Percentiles rank a stretch among this genome's conserved stretches.
These are phyloP conservation scores for Boletus semigastroideus DNA, from an alignment of 1,284 basidiomycete genomes.

Conservation along the genomic window DNA sequence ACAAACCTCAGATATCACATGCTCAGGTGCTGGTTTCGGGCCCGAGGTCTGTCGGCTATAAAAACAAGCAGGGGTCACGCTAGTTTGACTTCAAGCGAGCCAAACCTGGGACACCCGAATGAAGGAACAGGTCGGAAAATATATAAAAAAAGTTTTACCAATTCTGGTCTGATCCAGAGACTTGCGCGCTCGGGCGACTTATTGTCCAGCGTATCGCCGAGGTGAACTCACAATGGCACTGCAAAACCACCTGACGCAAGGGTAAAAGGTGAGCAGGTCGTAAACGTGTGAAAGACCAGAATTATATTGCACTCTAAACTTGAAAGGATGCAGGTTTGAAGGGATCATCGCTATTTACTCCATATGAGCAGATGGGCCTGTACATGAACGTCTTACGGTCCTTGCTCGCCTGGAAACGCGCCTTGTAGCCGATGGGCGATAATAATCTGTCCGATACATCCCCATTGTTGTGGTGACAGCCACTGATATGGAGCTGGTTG, in stretches of 20 bases:
- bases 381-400: neutral
- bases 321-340: neutral
- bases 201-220: constrained; percentile 16
- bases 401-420: constrained; percentile 11
- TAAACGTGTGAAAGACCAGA: neutral
- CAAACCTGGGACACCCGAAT: constrained; percentile 6
- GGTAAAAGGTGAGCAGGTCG: constrained; percentile 1
- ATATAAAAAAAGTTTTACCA: constrained; percentile 1
- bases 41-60: constrained; percentile 7
- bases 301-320: neutral
- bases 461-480: constrained; percentile 5
- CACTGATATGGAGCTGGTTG: constrained; percentile 7
- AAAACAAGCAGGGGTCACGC: neutral
- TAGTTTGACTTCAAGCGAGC: constrained; percentile 3
- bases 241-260: constrained; percentile 9
- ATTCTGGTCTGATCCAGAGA: constrained; percentile 7
- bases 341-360: constrained; percentile 11
- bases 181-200: neutral
- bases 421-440: constrained; percentile 4
- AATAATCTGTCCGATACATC: constrained; percentile 7
- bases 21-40: constrained; percentile 5
- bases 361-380: constrained; percentile 3
- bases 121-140: neutral
- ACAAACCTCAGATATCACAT: neutral
- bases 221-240: constrained; percentile 3